These are phyloP conservation scores for Tuber microsphaerosporum DNA, from an alignment of 495 filamentous ascomycete genomes.

Conservation along the genomic window DNA sequence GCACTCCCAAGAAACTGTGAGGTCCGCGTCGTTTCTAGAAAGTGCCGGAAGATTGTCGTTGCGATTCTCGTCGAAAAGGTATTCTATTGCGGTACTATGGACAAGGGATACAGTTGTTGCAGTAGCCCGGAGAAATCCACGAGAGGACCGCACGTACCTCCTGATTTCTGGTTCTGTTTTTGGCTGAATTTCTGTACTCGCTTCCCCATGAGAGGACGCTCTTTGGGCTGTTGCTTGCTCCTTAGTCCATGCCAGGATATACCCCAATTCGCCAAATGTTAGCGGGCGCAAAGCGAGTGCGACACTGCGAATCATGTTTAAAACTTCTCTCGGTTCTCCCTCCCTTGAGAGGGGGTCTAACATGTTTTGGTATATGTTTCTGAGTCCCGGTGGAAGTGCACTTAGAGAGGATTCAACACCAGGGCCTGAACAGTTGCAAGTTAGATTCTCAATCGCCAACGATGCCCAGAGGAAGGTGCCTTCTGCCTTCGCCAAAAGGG, in stretches of 20 bases:
- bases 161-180: neutral
- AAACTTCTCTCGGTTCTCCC: neutral
- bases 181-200: neutral
- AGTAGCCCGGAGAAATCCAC: neutral
- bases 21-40: neutral
- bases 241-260: neutral
- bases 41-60: accelerated
- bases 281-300: neutral
- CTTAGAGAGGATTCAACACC: no score
- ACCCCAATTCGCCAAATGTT: neutral
- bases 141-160: neutral
- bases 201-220: neutral
- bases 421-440: no score
- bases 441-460: no score
- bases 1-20: neutral
- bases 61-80: neutral
- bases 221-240: neutral
- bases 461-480: no score
- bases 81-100: no score
- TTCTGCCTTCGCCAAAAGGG: no score
- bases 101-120: no score
- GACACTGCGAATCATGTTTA: neutral
- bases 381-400: no score
- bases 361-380: no score
- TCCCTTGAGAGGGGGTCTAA: neutral